Conservation (phyloP, 768 basidiomycete species). For the Imleria badia region DNA sequence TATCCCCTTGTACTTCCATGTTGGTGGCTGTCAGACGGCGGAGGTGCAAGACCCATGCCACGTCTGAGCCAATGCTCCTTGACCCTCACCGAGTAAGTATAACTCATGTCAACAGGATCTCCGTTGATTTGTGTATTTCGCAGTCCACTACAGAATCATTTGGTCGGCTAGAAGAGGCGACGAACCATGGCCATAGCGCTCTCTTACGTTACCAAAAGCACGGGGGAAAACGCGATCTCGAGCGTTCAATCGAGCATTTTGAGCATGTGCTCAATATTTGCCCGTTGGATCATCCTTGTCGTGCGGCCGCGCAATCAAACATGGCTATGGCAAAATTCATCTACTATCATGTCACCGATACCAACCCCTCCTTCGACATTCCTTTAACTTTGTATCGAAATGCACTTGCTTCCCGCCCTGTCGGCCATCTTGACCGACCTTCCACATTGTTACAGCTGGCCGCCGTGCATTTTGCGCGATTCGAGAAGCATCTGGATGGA, state of each 20-base stretch:
- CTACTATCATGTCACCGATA: neutral
- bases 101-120: too few relatives aligned
- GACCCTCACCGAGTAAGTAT: neutral
- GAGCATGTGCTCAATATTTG: neutral
- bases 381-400: neutral
- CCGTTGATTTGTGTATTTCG: neutral
- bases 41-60: neutral
- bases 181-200: neutral
- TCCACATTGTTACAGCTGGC: slow-evolving; percentile 2
- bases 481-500: neutral
- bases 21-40: neutral
- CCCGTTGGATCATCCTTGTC: slow-evolving; percentile 1
- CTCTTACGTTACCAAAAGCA: neutral
- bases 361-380: neutral
- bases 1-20: neutral
- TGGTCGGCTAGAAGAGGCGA: neutral
- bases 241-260: neutral
- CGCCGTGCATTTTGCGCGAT: neutral
- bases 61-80: neutral
- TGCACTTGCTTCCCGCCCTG: neutral
- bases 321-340: neutral
- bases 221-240: neutral
- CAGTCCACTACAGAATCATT: neutral
- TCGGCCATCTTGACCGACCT: slow-evolving; percentile 3
- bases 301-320: slow-evolving; percentile 1